Conservation (phyloP, 2,329 filamentous ascomycete genomes). For the Epichloe brachyelytri region DNA sequence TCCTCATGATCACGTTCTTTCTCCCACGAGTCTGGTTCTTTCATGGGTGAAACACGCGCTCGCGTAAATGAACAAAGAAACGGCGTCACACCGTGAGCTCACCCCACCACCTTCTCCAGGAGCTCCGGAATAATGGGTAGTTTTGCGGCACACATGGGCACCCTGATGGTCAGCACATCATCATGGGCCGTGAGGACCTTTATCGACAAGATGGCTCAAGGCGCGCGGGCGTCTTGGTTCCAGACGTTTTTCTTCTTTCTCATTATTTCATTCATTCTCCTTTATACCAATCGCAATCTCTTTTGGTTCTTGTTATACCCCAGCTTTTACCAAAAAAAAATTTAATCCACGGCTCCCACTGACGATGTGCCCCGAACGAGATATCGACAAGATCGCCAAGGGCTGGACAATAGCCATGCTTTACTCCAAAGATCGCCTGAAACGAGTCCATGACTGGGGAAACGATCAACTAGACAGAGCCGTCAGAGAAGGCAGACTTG, state of each 20-base stretch:
- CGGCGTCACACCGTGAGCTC: too few species aligned
- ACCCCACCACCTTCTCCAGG: too few species aligned
- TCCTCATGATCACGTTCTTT: too few species aligned
- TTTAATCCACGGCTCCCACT: conserved; percentile 6
- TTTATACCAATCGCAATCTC: not conserved
- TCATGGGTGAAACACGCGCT: too few species aligned
- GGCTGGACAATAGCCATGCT: conserved; percentile 25
- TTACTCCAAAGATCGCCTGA: conserved; percentile 22
- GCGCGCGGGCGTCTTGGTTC: not conserved
- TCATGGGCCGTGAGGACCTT: conserved; percentile 3
- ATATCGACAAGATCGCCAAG: conserved; percentile 23
- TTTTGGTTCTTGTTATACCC: not conserved
- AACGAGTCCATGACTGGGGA: conserved; percentile 19
- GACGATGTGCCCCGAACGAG: conserved; percentile 14
- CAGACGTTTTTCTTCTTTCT: not conserved
- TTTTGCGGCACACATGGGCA: not conserved
- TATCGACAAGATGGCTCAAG: conserved; percentile 1
- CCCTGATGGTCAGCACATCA: not conserved
- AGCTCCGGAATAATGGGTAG: not conserved
- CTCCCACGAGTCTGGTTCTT: too few species aligned
- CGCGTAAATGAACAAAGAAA: too few species aligned
- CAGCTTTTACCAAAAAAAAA: too few species aligned
- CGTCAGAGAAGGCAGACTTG: conserved; percentile 19
- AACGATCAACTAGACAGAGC: conserved; percentile 21
- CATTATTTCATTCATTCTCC: not conserved